A percentile compares a stretch with the other conserved stretches of the same genome.
Conservation (phyloP, 164 flowering plant species). For the Magnolia officinalis region DNA sequence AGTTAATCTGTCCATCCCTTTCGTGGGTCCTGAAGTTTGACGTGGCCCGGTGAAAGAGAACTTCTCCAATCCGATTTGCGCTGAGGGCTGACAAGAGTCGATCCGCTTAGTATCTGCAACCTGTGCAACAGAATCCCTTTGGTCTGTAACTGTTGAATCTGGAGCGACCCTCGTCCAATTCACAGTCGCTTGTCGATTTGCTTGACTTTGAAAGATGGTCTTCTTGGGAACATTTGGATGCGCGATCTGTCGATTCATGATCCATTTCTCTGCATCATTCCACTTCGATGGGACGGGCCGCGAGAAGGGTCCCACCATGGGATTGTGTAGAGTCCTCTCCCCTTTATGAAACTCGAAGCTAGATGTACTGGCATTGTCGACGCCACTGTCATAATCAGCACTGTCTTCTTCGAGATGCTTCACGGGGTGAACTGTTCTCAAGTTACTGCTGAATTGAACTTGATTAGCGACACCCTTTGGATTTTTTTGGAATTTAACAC, state of each 20-base stretch:
- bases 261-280: slow-evolving; percentile 98
- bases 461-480: slow-evolving; percentile 23
- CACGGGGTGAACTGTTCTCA: slow-evolving; percentile 56
- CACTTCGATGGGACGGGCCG: slow-evolving; percentile 80
- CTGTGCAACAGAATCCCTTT: slow-evolving; percentile 21
- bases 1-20: slow-evolving; percentile 19
- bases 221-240: slow-evolving; percentile 37
- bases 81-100: slow-evolving; percentile 43
- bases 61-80: slow-evolving; percentile 40
- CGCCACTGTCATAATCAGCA: slow-evolving; percentile 72
- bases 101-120: slow-evolving; percentile 40
- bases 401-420: slow-evolving; percentile 61
- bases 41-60: slow-evolving; percentile 38
- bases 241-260: slow-evolving; percentile 41
- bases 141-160: slow-evolving; percentile 43
- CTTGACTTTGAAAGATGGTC: slow-evolving; percentile 29
- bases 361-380: slow-evolving; percentile 68
- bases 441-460: slow-evolving; percentile 24
- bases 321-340: slow-evolving; percentile 47
- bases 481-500: slow-evolving; percentile 28
- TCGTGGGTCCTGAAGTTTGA: slow-evolving; percentile 22
- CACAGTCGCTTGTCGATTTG: slow-evolving; percentile 28
- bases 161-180: slow-evolving; percentile 53
- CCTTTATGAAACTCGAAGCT: slow-evolving; percentile 92
- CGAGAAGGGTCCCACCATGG: slow-evolving; percentile 37